Conservation (phyloP, 2,329 filamentous ascomycete species). For the Pseudocercospora musae region DNA sequence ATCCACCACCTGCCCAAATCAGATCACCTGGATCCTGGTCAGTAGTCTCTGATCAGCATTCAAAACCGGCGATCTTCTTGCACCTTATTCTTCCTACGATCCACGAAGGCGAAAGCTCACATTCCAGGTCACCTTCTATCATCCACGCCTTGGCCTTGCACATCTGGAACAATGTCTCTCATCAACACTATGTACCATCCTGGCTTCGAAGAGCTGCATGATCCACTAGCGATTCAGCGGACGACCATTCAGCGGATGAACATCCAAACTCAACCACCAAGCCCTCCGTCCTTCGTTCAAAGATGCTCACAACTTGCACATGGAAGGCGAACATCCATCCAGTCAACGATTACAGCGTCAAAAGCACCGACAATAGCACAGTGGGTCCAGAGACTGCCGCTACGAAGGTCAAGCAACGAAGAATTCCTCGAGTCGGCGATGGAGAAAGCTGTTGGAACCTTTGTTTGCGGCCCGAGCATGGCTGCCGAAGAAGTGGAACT, state of each 20-base stretch:
- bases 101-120: neutral
- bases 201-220: neutral
- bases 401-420: conserved; percentile 9
- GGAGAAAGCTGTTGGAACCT: conserved; percentile 17
- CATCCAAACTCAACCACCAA: neutral
- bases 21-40: neutral
- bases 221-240: neutral
- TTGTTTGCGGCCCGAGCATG: conserved; percentile 11
- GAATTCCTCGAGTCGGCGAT: conserved; percentile 15
- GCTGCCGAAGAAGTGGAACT: conserved; percentile 19
- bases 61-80: neutral
- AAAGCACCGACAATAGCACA: conserved; percentile 8
- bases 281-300: conserved; percentile 10
- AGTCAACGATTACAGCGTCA: neutral
- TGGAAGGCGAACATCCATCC: neutral
- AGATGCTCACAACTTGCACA: conserved; percentile 13
- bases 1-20: neutral
- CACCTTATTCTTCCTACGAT: neutral
- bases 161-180: neutral
- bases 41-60: too few relatives aligned
- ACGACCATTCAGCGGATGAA: neutral
- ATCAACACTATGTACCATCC: neutral
- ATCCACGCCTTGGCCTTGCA: neutral
- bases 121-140: neutral
- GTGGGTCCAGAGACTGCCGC: conserved; percentile 17